Conservation (phyloP, 2,329 filamentous ascomycete genomes). For the Aspergillus sp. region DNA sequence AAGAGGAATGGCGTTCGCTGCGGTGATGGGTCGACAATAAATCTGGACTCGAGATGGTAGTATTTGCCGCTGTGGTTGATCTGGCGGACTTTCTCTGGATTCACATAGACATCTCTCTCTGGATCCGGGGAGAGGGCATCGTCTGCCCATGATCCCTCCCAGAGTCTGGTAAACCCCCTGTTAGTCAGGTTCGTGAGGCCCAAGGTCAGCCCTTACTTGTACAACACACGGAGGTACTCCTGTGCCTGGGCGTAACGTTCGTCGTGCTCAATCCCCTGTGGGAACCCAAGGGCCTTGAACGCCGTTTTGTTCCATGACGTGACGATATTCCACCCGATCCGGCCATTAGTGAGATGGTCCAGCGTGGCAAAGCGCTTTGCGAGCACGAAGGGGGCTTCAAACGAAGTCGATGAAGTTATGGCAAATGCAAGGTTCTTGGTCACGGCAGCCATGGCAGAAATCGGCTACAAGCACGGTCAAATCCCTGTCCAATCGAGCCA, state of each 20-base stretch:
- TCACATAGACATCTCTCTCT: slow-evolving; percentile 56
- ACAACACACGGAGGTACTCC: slow-evolving; percentile 61
- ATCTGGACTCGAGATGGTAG: slow-evolving; percentile 45
- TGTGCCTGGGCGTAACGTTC: slow-evolving; percentile 62
- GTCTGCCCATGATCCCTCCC: slow-evolving; percentile 58
- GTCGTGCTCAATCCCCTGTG: slow-evolving; percentile 55
- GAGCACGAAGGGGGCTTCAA: slow-evolving; percentile 61
- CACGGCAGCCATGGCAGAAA: slow-evolving; percentile 65
- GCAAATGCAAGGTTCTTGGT: slow-evolving; percentile 64
- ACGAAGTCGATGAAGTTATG: slow-evolving; percentile 63
- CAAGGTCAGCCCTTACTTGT: slow-evolving; percentile 49
- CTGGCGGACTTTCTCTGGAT: slow-evolving; percentile 58
- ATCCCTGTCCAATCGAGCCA: background rate
- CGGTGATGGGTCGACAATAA: slow-evolving; percentile 56
- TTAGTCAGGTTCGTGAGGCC: background rate
- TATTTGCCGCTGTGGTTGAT: slow-evolving; percentile 63
- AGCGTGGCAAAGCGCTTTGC: slow-evolving; percentile 63
- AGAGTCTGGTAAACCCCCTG: slow-evolving; percentile 38
- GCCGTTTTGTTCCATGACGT: slow-evolving; percentile 63
- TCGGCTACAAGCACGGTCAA: slow-evolving; percentile 44
- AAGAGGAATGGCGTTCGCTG: slow-evolving; percentile 59
- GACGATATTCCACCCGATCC: slow-evolving; percentile 68
- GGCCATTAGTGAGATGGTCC: slow-evolving; percentile 61
- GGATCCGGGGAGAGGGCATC: slow-evolving; percentile 57
- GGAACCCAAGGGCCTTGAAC: slow-evolving; percentile 62